phyloP scores from a whole-genome alignment of 805 yeast species.

The Barnettozyma botsteinii region DNA sequence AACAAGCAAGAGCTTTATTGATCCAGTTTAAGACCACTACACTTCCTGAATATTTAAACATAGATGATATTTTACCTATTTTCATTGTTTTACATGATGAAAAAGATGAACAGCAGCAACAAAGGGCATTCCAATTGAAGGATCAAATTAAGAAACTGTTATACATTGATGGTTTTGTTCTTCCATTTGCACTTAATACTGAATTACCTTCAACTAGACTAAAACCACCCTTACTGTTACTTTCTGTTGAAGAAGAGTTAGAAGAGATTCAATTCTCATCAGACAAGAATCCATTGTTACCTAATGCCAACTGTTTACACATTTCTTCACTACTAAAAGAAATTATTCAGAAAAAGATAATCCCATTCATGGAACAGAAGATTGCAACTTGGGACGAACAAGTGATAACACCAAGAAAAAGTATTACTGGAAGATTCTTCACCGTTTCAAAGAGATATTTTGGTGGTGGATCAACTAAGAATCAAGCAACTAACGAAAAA shows the following conservation, averaged over 20 bases:
- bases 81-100: conserved; percentile 47
- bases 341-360: conserved; percentile 33
- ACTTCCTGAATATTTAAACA: conserved; percentile 60
- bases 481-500: conserved; percentile 18
- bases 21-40: conserved; percentile 42
- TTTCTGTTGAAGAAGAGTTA: conserved; percentile 43
- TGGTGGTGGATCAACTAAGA: conserved; percentile 16
- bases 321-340: conserved; percentile 21
- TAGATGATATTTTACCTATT: conserved; percentile 53
- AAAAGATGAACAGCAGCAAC: conserved; percentile 38
- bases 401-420: conserved; percentile 66
- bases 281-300: conserved; percentile 10
- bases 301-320: conserved; percentile 10
- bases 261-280: conserved; percentile 15
- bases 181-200: conserved; percentile 12
- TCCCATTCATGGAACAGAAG: conserved; percentile 84
- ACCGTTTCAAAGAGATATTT: conserved; percentile 59
- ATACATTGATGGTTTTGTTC: conserved; percentile 28
- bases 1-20: conserved; percentile 51
- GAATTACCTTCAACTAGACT: conserved; percentile 14
- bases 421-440: conserved; percentile 68
- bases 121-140: conserved; percentile 33
- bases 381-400: conserved; percentile 84
- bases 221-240: conserved; percentile 28
- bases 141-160: conserved; percentile 32